These are phyloP conservation scores for Backusella circina DNA, from an alignment of 192 early-diverging fungal species.

Conservation along the genomic window DNA sequence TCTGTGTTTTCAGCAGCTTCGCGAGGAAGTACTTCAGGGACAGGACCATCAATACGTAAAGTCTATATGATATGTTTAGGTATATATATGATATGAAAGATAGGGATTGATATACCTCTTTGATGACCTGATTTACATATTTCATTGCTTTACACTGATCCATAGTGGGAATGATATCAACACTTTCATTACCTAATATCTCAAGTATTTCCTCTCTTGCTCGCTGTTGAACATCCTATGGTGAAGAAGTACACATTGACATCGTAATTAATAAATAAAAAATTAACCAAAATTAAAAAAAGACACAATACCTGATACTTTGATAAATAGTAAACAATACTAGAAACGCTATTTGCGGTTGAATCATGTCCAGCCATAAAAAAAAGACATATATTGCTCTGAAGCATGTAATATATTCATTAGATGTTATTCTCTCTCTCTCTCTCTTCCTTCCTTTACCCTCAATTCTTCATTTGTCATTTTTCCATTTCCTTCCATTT, in stretches of 20 bases:
- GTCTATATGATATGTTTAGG: background rate
- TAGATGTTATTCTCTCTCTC: background rate
- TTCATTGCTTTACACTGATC: constrained; percentile 48
- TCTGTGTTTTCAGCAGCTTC: constrained; percentile 16
- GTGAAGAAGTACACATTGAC: background rate
- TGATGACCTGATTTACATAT: constrained; percentile 50
- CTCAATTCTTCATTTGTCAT: background rate
- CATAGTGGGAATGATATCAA: constrained; percentile 46
- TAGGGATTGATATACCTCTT: constrained; percentile 25
- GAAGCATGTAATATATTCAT: background rate
- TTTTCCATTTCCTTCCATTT: background rate
- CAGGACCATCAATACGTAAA: background rate
- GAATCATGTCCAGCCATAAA: constrained; percentile 60
- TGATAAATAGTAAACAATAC: constrained; percentile 45
- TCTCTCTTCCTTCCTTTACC: background rate
- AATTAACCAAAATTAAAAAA: background rate
- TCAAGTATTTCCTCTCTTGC: constrained; percentile 47
- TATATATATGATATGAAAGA: background rate
- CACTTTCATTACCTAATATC: constrained; percentile 48
- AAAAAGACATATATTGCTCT: constrained; percentile 37
- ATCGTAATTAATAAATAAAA: background rate
- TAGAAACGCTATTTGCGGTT: constrained; percentile 51
- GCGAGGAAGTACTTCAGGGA: background rate
- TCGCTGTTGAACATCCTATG: constrained; percentile 45
- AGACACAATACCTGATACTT: constrained; percentile 5